A percentile compares a stretch with the other conserved stretches of the same genome.
These are phyloP conservation scores for Puccinia polysora DNA, from an alignment of 1,284 basidiomycete genomes.

Conservation along the genomic window DNA sequence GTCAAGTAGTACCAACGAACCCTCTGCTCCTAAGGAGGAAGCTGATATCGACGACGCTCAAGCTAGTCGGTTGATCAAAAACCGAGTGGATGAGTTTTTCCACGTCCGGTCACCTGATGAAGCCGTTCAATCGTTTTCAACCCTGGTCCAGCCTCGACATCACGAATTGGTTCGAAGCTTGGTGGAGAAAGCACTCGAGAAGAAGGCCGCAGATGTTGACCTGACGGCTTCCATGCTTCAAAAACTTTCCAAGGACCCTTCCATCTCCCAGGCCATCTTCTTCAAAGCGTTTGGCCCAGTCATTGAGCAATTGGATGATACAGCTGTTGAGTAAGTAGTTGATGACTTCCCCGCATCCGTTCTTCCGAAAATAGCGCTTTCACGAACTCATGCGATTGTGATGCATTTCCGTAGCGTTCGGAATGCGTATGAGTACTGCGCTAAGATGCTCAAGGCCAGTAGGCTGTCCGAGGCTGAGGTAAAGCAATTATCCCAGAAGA, in stretches of 20 bases:
- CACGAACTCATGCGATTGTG: too few relatives aligned
- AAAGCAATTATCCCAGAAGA: not conserved
- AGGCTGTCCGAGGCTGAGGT: not conserved
- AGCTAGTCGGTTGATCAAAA: not conserved
- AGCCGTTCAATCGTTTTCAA: not conserved
- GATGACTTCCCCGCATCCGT: not conserved
- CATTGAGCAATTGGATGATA: not conserved
- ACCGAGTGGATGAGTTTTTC: conserved; percentile 4
- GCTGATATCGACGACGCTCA: not conserved
- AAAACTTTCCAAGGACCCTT: not conserved
- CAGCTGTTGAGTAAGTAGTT: conserved; percentile 1
- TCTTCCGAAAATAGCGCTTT: too few relatives aligned
- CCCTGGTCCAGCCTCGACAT: not conserved
- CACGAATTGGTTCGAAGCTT: not conserved
- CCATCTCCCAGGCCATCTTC: not conserved
- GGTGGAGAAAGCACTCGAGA: not conserved
- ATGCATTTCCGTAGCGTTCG: too few relatives aligned
- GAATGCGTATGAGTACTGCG: conserved; percentile 8
- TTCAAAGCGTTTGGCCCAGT: not conserved
- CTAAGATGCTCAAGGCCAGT: not conserved
- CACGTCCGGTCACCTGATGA: not conserved
- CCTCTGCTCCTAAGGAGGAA: not conserved
- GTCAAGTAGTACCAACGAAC: not conserved
- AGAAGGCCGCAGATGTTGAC: not conserved
- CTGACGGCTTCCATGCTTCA: not conserved